Evolutionary conservation across 768 basidiomycete species (phyloP).

Genomic region (Mycena filopes): DNA sequence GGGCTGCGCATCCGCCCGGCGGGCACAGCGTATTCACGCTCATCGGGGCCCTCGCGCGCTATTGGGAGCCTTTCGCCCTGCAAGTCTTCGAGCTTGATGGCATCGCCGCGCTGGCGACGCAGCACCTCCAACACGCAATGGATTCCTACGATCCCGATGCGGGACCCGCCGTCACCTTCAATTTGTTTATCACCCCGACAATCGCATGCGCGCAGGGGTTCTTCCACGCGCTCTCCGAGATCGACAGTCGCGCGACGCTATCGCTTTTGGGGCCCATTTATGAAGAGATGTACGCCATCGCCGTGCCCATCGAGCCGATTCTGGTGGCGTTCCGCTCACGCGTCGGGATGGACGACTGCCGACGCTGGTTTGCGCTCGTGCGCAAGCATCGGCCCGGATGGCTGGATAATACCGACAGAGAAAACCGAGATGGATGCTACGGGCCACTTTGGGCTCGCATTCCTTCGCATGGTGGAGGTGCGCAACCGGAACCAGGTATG

Average conservation of each 20-base stretch:
- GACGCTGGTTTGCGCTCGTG: background rate
- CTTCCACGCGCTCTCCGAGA: background rate
- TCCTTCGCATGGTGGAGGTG: background rate
- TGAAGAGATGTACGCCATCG: background rate
- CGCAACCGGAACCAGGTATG: conserved; percentile 10
- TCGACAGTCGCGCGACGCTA: background rate
- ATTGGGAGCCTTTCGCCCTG: conserved; percentile 12
- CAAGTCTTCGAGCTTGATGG: conserved; percentile 2
- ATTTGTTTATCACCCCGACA: background rate
- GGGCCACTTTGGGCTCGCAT: background rate
- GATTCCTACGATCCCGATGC: conserved; percentile 10
- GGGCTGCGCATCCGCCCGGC: conserved; percentile 14
- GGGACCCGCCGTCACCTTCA: conserved; percentile 4
- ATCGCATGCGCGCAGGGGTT: background rate
- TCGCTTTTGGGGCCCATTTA: background rate
- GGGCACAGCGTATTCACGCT: conserved; percentile 14
- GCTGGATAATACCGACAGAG: background rate
- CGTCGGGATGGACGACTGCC: background rate
- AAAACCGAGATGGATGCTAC: background rate
- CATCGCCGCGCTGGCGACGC: conserved; percentile 7
- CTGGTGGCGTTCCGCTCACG: background rate
- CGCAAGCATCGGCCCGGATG: background rate
- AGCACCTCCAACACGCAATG: conserved; percentile 8
- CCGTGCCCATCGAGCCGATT: background rate
- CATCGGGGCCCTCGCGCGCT: conserved; percentile 10